Conservation (phyloP, 108 stramenopile species). For the Epithemia pelagica region DNA sequence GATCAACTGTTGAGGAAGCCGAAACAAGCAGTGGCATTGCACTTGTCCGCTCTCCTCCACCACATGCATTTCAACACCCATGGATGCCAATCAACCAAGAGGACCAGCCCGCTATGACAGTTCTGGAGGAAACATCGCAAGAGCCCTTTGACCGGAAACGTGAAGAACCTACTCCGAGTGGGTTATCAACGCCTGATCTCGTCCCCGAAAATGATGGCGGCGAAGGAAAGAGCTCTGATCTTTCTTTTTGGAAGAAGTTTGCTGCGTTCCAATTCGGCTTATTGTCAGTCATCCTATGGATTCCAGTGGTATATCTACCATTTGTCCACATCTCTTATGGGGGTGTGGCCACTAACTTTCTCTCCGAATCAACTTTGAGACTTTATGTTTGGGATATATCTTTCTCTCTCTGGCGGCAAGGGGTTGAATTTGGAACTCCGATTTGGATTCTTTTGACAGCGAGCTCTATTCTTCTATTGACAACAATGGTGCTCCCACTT, state of each 20-base stretch:
- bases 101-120: conserved; percentile 1
- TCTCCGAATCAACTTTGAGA: conserved; percentile 8
- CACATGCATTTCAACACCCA: conserved; percentile 11
- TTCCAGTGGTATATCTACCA: conserved; percentile 36
- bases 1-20: not conserved
- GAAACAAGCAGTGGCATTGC: not conserved
- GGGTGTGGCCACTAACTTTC: conserved; percentile 22
- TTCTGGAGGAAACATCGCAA: conserved; percentile 3
- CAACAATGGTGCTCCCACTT: conserved; percentile 23
- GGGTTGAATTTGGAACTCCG: conserved; percentile 21
- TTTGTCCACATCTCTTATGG: conserved; percentile 22
- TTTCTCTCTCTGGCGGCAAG: conserved; percentile 15
- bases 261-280: conserved; percentile 27
- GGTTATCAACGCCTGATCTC: not conserved
- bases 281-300: conserved; percentile 21
- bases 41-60: not conserved
- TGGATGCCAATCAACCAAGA: not conserved
- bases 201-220: not conserved
- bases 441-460: conserved; percentile 19
- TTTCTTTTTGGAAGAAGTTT: conserved; percentile 21
- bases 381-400: conserved; percentile 32
- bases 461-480: conserved; percentile 10
- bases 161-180: not conserved
- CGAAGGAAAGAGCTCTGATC: not conserved
- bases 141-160: not conserved